Percentiles rank a stretch among this genome's conserved stretches.
Conservation (phyloP, 2,329 filamentous ascomycete genomes). For the Nemania diffusa region DNA sequence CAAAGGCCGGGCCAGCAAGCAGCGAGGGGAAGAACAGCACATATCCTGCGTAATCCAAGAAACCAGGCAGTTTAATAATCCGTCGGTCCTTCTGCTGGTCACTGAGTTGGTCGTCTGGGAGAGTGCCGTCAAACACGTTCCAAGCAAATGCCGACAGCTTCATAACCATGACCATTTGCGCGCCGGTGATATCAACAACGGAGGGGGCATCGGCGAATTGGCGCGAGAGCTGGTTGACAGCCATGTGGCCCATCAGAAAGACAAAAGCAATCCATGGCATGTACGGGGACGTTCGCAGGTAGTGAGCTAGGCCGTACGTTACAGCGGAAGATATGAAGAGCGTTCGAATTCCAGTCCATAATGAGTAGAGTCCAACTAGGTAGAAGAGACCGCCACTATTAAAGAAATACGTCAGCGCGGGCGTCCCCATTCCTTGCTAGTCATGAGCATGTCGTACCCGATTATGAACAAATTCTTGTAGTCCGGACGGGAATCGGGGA, state of each 20-base stretch:
- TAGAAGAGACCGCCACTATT: constrained; percentile 73
- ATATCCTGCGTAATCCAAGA: constrained; percentile 88
- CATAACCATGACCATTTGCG: constrained; percentile 99
- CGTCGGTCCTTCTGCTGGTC: constrained; percentile 87
- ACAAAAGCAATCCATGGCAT: constrained; percentile 98
- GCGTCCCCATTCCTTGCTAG: constrained; percentile 8
- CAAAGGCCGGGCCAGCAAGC: constrained; percentile 90
- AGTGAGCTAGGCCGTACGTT: constrained; percentile 85
- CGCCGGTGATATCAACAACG: constrained; percentile 86
- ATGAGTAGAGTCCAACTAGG: constrained; percentile 89
- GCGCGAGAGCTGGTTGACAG: constrained; percentile 85
- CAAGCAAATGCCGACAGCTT: constrained; percentile 97
- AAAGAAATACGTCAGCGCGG: constrained; percentile 26
- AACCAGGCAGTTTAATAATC: constrained; percentile 75
- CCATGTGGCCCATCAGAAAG: constrained; percentile 96
- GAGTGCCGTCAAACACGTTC: constrained; percentile 93
- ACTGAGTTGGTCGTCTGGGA: constrained; percentile 82
- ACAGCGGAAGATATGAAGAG: constrained; percentile 81
- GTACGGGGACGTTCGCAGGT: constrained; percentile 80
- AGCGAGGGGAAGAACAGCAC: constrained; percentile 95
- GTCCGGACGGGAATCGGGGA: constrained; percentile 85
- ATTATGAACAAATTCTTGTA: constrained; percentile 92
- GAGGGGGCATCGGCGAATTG: constrained; percentile 75
- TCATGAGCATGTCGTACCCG: constrained; percentile 58
- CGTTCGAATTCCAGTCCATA: constrained; percentile 86